A percentile compares a stretch with the other conserved stretches of the same genome.
phyloP scores from a whole-genome alignment of 805 yeast genomes.

The Candida koratica region DNA sequence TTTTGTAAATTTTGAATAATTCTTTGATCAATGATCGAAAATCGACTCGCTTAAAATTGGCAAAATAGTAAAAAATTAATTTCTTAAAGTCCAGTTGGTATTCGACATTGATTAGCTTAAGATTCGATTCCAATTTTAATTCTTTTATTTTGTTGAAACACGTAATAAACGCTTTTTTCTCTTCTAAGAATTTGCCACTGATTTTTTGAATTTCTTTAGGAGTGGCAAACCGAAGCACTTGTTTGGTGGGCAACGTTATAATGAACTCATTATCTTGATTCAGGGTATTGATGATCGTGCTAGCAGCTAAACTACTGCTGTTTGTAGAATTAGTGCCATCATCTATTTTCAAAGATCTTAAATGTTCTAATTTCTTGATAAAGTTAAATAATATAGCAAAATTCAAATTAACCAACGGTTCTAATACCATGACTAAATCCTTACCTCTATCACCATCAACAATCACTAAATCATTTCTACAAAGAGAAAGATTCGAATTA shows the following conservation, averaged over 20 bases:
- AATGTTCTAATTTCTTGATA: constrained; percentile 67
- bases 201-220: constrained; percentile 63
- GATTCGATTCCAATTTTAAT: constrained; percentile 43
- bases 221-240: constrained; percentile 71
- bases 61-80: constrained; percentile 44
- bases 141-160: constrained; percentile 48
- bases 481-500: constrained; percentile 56
- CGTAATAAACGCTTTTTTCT: constrained; percentile 64
- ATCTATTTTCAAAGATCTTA: constrained; percentile 45
- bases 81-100: constrained; percentile 45
- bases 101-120: constrained; percentile 43
- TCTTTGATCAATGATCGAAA: constrained; percentile 38
- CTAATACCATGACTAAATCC: constrained; percentile 69
- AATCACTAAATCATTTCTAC: constrained; percentile 62
- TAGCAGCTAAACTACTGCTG: constrained; percentile 17
- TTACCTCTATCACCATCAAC: constrained; percentile 85
- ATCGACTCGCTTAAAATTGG: constrained; percentile 43
- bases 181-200: constrained; percentile 63
- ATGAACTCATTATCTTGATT: constrained; percentile 60
- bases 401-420: constrained; percentile 58
- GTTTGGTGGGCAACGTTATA: constrained; percentile 69
- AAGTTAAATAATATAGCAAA: constrained; percentile 71
- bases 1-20: constrained; percentile 41
- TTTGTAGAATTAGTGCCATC: constrained; percentile 15
- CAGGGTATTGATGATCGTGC: constrained; percentile 33